Conservation (phyloP, 2,329 filamentous ascomycete genomes). For the Aspergillus fischeri region DNA sequence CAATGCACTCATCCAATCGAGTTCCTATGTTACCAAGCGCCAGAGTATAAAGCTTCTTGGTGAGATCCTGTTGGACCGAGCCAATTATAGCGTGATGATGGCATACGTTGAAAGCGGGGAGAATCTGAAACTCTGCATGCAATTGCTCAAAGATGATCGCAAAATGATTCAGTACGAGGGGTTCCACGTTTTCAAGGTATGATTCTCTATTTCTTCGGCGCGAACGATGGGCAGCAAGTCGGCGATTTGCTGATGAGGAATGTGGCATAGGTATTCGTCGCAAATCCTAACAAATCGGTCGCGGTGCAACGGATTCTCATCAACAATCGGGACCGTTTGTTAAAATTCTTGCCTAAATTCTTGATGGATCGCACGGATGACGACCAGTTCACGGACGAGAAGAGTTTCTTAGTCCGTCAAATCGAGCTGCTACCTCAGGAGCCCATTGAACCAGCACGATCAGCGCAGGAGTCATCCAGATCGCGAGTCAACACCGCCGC, state of each 20-base stretch:
- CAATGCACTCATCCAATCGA: slow-evolving; percentile 81
- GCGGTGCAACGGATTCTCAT: slow-evolving; percentile 93
- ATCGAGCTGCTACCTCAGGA: slow-evolving; percentile 56
- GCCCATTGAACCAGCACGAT: slow-evolving; percentile 34
- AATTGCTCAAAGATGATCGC: slow-evolving; percentile 85
- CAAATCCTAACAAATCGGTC: slow-evolving; percentile 96
- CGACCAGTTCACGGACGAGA: slow-evolving; percentile 97
- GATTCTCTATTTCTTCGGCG: slow-evolving; percentile 3
- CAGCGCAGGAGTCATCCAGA: slow-evolving; percentile 23
- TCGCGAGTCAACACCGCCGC: slow-evolving; percentile 27
- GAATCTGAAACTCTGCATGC: slow-evolving; percentile 98
- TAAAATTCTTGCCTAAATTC: slow-evolving; percentile 86
- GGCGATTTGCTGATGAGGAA: slow-evolving; percentile 16
- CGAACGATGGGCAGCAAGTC: background rate
- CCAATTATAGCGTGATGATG: slow-evolving; percentile 98
- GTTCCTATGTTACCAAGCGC: slow-evolving; percentile 95
- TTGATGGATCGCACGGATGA: slow-evolving; percentile 93
- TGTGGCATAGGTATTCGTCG: slow-evolving; percentile 73
- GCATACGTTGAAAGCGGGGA: slow-evolving; percentile 92
- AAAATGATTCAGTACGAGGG: slow-evolving; percentile 99
- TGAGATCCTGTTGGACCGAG: slow-evolving; percentile 87
- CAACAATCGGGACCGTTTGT: slow-evolving; percentile 88
- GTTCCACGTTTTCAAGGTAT: slow-evolving; percentile 94
- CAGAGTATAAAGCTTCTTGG: slow-evolving; percentile 97
- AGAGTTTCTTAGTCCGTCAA: slow-evolving; percentile 93